Conservation (phyloP, 192 early-diverging fungal species). For the Mortierella antarctica region DNA sequence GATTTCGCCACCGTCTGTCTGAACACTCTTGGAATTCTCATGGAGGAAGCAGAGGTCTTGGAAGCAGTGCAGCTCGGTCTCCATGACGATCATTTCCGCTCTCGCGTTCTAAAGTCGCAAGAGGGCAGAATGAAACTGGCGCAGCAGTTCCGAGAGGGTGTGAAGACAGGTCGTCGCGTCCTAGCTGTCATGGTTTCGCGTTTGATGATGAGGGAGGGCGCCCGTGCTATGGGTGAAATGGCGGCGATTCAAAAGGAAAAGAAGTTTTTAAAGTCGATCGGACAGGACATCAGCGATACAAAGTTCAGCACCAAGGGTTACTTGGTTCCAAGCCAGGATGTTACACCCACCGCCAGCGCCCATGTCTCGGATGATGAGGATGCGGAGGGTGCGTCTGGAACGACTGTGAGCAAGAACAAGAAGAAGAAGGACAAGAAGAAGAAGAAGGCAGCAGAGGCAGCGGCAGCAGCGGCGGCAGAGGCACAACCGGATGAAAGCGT, state of each 20-base stretch:
- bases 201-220: conserved; percentile 80
- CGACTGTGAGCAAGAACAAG: conserved; percentile 52
- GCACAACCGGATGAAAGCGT: background rate
- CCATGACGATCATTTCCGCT: conserved; percentile 54
- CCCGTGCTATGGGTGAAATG: conserved; percentile 71
- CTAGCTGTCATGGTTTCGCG: conserved; percentile 78
- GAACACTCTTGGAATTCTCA: conserved; percentile 73
- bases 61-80: conserved; percentile 68
- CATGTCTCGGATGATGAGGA: conserved; percentile 45
- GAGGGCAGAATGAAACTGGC: conserved; percentile 70
- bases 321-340: conserved; percentile 43
- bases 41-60: conserved; percentile 80
- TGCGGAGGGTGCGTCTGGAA: background rate
- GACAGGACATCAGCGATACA: conserved; percentile 45
- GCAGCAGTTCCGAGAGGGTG: conserved; percentile 75
- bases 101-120: conserved; percentile 69
- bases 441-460: conserved; percentile 28
- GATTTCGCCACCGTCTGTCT: conserved; percentile 67
- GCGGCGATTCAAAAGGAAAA: conserved; percentile 65
- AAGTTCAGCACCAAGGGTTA: conserved; percentile 37
- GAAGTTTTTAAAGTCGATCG: conserved; percentile 64
- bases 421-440: conserved; percentile 57
- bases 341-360: conserved; percentile 39
- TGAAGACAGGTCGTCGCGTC: conserved; percentile 74
- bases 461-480: background rate